Base-by-base conservation (phyloP, 768 basidiomycete species). In the Amanita inopinata region DNA sequence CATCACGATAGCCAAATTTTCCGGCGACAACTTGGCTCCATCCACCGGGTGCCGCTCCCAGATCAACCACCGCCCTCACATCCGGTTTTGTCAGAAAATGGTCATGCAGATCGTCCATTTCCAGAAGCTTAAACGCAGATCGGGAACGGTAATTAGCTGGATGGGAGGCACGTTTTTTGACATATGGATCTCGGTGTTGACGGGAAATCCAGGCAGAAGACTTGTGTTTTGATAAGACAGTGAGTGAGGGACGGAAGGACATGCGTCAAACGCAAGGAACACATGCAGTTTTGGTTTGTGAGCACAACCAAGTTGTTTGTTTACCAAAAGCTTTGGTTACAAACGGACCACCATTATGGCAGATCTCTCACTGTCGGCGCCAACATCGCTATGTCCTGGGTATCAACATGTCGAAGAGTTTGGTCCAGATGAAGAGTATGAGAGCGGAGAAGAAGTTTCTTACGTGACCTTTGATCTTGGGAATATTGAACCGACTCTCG, bases 21-120 rank as follows among this genome's bases (percentile, higher is more conserved):
- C 66, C 67, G 0, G 77, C 72, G 10, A 77, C 79, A 8, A 91
- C 91, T 55, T 96, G 92, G 38, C 83, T 84, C 93, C 94, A 98
- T 0, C 90, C 90, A 0, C 92, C 92, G 0, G 93, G 94, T 0
- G 91, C 88, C 0, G 87, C 87, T 11, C 94, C 93, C 15, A 96
- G 73, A 60, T 96, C 93, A 1, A 93, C 77, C 0, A 94, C 76
- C 12, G 73, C 67, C 1, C 58, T 66, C 3, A 83, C 74, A 41
- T 82, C 69, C 18, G 61, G 57, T 33, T 69, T 60, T 12, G 58
- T 56, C 32, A 82, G 61, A 49, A 89, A 76, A 1, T 63, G 46
- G 8, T 69, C 69, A 58, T 68, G 77, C 27, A 67, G 64, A 0
- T 69, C 59, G 54, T 87, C 67, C 38, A 98, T 73, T 52, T 92